These are phyloP conservation scores for Inonotus obliquus DNA, from an alignment of 1,284 basidiomycete species.

Conservation along the genomic window DNA sequence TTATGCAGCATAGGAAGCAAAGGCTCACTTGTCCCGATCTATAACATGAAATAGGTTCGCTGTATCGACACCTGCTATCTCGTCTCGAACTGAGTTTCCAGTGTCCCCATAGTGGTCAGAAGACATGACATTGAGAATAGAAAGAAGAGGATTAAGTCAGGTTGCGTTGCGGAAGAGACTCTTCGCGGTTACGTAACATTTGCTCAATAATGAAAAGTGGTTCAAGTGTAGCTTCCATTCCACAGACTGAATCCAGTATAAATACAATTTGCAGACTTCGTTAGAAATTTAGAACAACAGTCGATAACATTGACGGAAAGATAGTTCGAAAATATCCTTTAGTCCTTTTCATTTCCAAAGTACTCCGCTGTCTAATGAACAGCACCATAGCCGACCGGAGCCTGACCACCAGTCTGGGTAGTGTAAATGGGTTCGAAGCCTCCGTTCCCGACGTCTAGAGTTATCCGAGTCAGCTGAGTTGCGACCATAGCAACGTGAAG, in stretches of 20 bases:
- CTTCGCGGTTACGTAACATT: too few relatives aligned
- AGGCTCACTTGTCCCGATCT: constrained; percentile 67
- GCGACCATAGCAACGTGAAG: not conserved
- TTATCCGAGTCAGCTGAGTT: not conserved
- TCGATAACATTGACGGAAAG: not conserved
- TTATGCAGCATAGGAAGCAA: not conserved
- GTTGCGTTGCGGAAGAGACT: not conserved
- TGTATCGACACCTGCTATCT: constrained; percentile 37
- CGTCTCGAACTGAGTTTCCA: constrained; percentile 15
- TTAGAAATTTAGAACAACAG: too few relatives aligned
- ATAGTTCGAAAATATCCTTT: not conserved
- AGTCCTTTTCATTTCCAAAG: not conserved
- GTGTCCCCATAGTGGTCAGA: constrained; percentile 14
- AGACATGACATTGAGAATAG: constrained; percentile 11
- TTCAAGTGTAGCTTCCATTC: too few relatives aligned
- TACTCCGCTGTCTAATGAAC: constrained; percentile 22
- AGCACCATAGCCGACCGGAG: constrained; percentile 36
- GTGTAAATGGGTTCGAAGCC: constrained; percentile 43
- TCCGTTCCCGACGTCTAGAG: constrained; percentile 51
- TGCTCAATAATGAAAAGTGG: too few relatives aligned
- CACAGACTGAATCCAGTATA: too few relatives aligned
- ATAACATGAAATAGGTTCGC: constrained; percentile 60
- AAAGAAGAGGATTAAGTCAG: not conserved
- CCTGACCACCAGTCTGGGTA: constrained; percentile 24
- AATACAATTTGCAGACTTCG: too few relatives aligned